phyloP scores from a whole-genome alignment of 2,329 filamentous ascomycete species.

The Paraconiothyrium brasiliense region DNA sequence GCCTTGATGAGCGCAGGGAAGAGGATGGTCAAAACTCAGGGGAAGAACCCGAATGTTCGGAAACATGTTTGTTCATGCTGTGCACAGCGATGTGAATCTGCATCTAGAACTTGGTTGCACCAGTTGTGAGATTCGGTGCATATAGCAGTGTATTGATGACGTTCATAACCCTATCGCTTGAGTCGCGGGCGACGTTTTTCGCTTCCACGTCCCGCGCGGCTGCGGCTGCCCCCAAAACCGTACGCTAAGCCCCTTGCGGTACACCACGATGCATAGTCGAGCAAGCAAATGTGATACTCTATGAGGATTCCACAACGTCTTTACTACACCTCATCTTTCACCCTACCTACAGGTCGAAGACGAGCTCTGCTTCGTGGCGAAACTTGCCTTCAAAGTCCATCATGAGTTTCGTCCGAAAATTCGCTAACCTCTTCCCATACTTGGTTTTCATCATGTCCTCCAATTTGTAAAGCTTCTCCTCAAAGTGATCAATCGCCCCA shows the following conservation, averaged over 20 bases:
- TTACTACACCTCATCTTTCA: not conserved
- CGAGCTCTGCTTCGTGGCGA: conserved; percentile 24
- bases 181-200: conserved; percentile 5
- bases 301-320: not conserved
- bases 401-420: conserved; percentile 28
- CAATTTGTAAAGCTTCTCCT: conserved; percentile 46
- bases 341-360: conserved; percentile 12
- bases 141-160: not conserved
- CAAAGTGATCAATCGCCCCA: conserved; percentile 46
- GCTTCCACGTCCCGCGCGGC: not conserved
- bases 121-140: not conserved
- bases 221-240: not conserved
- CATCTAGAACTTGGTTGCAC: not conserved
- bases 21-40: conserved; percentile 13
- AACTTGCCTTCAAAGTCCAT: conserved; percentile 27
- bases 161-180: not conserved
- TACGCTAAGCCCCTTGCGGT: conserved; percentile 1
- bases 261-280: not conserved
- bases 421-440: too few species aligned
- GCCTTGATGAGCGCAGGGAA: conserved; percentile 10
- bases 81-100: not conserved
- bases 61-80: not conserved
- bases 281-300: not conserved
- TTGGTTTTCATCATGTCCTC: conserved; percentile 51
- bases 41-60: not conserved